Evolutionary conservation across 352 stramenopile species (phyloP).

Genomic region (Thalassiosira hispida): DNA sequence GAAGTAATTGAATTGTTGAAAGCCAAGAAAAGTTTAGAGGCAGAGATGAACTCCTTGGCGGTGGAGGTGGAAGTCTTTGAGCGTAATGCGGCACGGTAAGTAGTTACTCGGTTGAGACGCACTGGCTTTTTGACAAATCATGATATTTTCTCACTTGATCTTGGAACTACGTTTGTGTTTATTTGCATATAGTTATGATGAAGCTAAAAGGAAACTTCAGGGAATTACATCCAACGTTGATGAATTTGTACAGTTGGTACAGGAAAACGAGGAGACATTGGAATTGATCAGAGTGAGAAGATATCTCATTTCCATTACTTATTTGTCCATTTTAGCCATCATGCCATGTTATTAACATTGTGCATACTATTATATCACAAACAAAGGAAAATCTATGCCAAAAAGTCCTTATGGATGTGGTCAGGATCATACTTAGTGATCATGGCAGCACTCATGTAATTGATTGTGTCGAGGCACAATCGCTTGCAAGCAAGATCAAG

Average conservation of each 20-base stretch:
- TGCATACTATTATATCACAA: neutral
- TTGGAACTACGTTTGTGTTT: neutral
- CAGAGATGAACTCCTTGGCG: neutral
- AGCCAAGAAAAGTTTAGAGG: neutral
- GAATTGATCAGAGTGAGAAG: neutral
- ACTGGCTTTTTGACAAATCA: neutral
- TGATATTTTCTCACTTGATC: neutral
- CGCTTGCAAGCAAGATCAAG: constrained; percentile 19
- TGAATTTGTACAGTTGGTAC: neutral
- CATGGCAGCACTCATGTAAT: neutral
- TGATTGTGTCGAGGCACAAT: constrained; percentile 3
- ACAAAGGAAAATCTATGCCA: constrained; percentile 6
- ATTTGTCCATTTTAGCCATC: too few species aligned
- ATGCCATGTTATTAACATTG: too few species aligned
- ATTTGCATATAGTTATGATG: neutral
- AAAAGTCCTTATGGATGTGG: constrained; percentile 11
- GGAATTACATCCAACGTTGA: constrained; percentile 5
- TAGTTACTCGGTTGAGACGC: neutral
- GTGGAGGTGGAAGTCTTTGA: neutral
- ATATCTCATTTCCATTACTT: neutral
- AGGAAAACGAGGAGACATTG: neutral
- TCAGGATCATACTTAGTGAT: constrained; percentile 2
- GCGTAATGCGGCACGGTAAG: too few species aligned
- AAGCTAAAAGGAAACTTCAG: neutral
- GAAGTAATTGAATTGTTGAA: neutral